Evolutionary conservation across 2,329 filamentous ascomycete species (phyloP).

Genomic region (Fusarium goolgardi): DNA sequence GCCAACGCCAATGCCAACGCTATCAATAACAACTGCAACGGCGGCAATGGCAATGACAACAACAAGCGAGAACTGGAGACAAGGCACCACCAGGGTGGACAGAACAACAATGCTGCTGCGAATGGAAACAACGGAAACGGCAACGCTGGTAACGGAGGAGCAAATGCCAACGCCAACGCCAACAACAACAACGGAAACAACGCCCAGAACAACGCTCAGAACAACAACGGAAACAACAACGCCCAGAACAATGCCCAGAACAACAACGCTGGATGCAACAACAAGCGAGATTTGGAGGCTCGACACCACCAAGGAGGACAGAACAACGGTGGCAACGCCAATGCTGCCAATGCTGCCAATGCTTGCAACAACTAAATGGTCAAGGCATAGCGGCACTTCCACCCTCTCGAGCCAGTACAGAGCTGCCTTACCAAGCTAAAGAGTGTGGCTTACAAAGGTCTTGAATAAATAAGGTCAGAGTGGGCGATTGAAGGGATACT

Average conservation of each 20-base stretch:
- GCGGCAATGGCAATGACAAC: background rate
- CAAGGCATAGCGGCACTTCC: background rate
- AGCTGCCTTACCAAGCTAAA: background rate
- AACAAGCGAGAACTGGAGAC: background rate
- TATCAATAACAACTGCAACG: background rate
- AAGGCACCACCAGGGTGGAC: background rate
- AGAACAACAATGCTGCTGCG: background rate
- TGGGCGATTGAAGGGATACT: background rate
- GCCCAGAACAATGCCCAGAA: background rate
- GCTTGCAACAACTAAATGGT: constrained; percentile 18
- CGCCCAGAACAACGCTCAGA: background rate
- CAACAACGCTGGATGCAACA: constrained; percentile 9
- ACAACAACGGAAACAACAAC: constrained; percentile 1
- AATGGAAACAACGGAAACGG: background rate
- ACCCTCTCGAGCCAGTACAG: too few relatives aligned
- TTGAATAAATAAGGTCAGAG: background rate
- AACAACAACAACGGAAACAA: background rate
- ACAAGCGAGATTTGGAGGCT: constrained; percentile 10
- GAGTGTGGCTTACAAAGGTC: background rate
- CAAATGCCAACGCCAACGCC: background rate
- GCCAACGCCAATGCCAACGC: background rate
- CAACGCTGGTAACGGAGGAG: background rate
- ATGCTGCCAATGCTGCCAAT: constrained; percentile 8
- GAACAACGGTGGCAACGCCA: constrained; percentile 6
- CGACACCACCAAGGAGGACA: constrained; percentile 17